phyloP scores from a whole-genome alignment of 1,139 yeast species.

The Suhomyces maxii region DNA sequence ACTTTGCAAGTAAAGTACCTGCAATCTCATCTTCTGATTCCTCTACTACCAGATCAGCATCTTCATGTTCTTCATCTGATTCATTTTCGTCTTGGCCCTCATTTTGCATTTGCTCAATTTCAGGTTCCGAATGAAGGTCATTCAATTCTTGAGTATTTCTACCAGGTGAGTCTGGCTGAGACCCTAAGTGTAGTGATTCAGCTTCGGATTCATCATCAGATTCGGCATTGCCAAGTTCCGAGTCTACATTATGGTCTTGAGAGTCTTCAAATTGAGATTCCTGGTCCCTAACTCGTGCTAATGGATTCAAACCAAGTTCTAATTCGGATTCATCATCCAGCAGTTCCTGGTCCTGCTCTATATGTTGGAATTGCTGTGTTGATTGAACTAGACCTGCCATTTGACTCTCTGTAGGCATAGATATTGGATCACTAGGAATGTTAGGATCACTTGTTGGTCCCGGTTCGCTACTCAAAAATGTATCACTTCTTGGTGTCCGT shows the following conservation, averaged over 20 bases:
- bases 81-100: background rate
- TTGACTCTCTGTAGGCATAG: conserved; percentile 7
- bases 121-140: background rate
- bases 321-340: too few relatives aligned
- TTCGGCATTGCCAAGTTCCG: background rate
- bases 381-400: conserved; percentile 6
- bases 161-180: background rate
- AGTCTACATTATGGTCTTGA: background rate
- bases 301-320: background rate
- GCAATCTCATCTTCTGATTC: conserved; percentile 17
- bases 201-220: background rate
- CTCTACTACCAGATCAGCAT: conserved; percentile 13
- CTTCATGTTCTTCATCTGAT: background rate
- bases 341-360: too few relatives aligned
- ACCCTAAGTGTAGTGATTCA: background rate
- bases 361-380: conserved; percentile 1
- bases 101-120: background rate
- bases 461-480: background rate
- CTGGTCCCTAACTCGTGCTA: background rate
- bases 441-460: background rate
- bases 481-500: background rate
- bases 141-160: background rate
- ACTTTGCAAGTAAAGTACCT: conserved; percentile 5
- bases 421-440: conserved; percentile 4
- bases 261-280: background rate